phyloP scores from a whole-genome alignment of 1,284 basidiomycete species.

The Serendipita sp. region DNA sequence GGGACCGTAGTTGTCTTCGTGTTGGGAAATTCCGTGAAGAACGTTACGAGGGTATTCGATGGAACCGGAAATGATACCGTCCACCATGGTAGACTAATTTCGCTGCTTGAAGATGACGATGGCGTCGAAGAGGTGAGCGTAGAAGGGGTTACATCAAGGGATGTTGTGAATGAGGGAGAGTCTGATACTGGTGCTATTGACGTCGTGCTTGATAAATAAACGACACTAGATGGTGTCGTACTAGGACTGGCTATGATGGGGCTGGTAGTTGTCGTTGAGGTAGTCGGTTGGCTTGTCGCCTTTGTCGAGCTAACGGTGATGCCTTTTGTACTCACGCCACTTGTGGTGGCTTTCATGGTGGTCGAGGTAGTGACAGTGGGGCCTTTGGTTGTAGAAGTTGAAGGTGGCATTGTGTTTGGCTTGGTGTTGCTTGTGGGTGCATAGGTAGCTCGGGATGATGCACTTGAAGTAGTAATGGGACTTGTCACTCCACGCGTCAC shows the following conservation, averaged over 20 bases:
- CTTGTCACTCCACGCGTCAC: neutral
- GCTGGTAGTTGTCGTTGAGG: neutral
- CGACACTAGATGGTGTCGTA: neutral
- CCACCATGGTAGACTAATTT: neutral
- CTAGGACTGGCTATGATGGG: neutral
- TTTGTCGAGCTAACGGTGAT: no score
- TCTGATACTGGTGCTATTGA: constrained; percentile 32
- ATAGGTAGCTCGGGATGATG: neutral
- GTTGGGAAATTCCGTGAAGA: neutral
- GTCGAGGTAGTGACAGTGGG: no score
- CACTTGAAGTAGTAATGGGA: neutral
- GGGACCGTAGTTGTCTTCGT: neutral
- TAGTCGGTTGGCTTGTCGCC: no score
- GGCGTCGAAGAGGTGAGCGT: constrained; percentile 1
- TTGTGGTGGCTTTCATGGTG: no score
- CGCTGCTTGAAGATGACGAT: neutral
- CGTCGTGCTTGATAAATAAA: constrained; percentile 20
- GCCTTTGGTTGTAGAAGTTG: no score
- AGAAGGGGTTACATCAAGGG: constrained; percentile 29
- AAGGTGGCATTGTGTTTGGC: neutral
- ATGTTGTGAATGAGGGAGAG: constrained; percentile 29
- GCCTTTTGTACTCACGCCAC: no score
- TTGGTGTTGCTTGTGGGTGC: neutral
- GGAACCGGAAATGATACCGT: constrained; percentile 9
- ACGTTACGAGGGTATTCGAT: constrained; percentile 9